Base-by-base conservation (phyloP, 2,329 filamentous ascomycete genomes). In the Colletotrichum incanum region DNA sequence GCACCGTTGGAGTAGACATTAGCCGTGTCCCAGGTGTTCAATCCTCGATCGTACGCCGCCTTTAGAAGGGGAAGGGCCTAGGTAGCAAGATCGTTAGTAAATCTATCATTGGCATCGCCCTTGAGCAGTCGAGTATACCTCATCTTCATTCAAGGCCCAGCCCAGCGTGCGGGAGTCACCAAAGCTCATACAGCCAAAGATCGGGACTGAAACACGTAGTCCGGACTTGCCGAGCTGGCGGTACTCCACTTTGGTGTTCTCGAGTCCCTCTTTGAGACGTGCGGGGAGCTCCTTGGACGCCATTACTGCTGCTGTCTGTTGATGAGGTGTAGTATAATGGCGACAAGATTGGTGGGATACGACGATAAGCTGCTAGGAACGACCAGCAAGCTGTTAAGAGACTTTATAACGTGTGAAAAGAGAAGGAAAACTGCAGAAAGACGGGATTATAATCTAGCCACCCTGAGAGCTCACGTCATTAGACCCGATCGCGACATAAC, bases 121-220 rank as follows among this genome's bases (percentile, higher is more conserved):
- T 8, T 7, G 4, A 55, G 7, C 12, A 9, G n/a, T 26, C 14
- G 8, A n/a, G 6, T 3, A 9, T 37, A 68, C 73, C 50, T 88
- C 84, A 20, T 86, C 88, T 77, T 92, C 90, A 47, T 88, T 84
- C 60, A 91, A 76, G n/a, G 87, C 86, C 89, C 89, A 92, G 5
- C 82, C 77, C 66, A 87, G 83, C 78, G 86, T 87, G 50, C 85
- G 79, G 1, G 82, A 78, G 71, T 86, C 82, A 28, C 91, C 91
- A 72, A 91, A 89, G 77, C 85, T 87, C 91, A 93, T 93, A 72
- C 86, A 86, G 0, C 91, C 91, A 49, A 93, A 83, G 67, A 93
- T 90, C 50, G 91, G 88, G 61, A 88, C 86, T 0, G 90, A 92
- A 54, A 92, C 84, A 65, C 86, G 87, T 18, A 93, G 87, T 41